Conservation (phyloP, 768 basidiomycete genomes). For the Psilocybe tampanensis region DNA sequence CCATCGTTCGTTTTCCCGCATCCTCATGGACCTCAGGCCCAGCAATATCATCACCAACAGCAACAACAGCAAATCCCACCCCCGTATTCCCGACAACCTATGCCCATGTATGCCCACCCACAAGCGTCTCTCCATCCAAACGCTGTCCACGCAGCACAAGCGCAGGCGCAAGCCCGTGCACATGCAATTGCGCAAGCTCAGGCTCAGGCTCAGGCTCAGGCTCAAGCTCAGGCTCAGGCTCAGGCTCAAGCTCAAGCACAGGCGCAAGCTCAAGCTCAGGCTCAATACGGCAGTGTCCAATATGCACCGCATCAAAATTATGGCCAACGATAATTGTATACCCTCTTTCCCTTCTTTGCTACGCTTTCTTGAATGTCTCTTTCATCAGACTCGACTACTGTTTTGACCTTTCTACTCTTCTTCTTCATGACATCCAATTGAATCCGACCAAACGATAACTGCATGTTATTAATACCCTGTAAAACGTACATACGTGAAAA, state of each 20-base stretch:
- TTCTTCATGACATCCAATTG: background rate
- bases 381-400: background rate
- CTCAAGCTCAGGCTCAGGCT: too few species aligned
- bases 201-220: conserved; percentile 15
- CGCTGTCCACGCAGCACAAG: conserved; percentile 33
- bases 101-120: conserved; percentile 24
- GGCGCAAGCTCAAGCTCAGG: conserved; percentile 13
- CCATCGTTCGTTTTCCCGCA: conserved; percentile 72
- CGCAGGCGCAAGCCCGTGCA: conserved; percentile 40
- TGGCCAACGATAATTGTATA: conserved; percentile 20
- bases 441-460: background rate
- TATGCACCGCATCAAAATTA: conserved; percentile 30
- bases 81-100: conserved; percentile 26
- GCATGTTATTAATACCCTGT: background rate
- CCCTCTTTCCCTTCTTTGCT: background rate
- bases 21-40: conserved; percentile 58
- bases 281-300: conserved; percentile 28
- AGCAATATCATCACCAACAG: conserved; percentile 45
- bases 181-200: conserved; percentile 40
- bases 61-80: conserved; percentile 35
- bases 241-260: background rate
- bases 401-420: background rate
- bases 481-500: background rate
- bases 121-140: conserved; percentile 18
- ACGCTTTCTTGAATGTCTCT: background rate